Evolutionary conservation across 2,329 filamentous ascomycete species (phyloP), one percentile per base, ranked within the genome.

Genomic region (Aspergillus unguis): DNA sequence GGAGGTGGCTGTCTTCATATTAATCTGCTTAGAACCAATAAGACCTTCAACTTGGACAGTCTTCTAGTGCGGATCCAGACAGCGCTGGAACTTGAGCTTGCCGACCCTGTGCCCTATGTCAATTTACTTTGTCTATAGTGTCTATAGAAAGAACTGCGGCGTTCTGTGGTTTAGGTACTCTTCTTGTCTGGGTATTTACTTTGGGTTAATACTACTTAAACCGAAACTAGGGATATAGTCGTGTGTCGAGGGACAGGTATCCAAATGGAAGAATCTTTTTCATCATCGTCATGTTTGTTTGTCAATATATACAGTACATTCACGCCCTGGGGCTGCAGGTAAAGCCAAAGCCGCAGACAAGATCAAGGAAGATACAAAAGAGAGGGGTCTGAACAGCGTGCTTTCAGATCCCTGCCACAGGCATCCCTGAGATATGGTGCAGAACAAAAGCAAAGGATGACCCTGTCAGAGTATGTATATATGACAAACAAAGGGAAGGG

Each of bases 401-500:
- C n/a, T n/a, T n/a, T n/a, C n/a, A n/a, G n/a, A n/a, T n/a, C n/a
- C n/a, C n/a, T n/a, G n/a, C n/a, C n/a, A n/a, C n/a, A n/a, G n/a
- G n/a, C n/a, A n/a, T n/a, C n/a, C n/a, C n/a, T n/a, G n/a, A n/a
- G n/a, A n/a, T n/a, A n/a, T n/a, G n/a, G n/a, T n/a, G n/a, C n/a
- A n/a, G n/a, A 27, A 36, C 9, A 44, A 47, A 51, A 43, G 44
- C 47, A 53, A 44, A 49, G 27, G 35, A 23, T 26, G 35, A 41
- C 43, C 49, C 36, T 51, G 43, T 51, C 42, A 40, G 44, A 51
- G 49, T 53, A 40, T 37, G 48, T 51, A 29, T n/a, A n/a, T n/a
- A 33, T 42, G 46, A 46, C 46, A 50, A 53, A 53, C 40, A 49
- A 49, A 51, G 49, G 43, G 35, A 26, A 53, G 45, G n/a, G 37